A percentile compares a stretch with the other conserved stretches of the same genome.
Conservation (phyloP, 2,329 filamentous ascomycete species). For the Exophiala sideris region DNA sequence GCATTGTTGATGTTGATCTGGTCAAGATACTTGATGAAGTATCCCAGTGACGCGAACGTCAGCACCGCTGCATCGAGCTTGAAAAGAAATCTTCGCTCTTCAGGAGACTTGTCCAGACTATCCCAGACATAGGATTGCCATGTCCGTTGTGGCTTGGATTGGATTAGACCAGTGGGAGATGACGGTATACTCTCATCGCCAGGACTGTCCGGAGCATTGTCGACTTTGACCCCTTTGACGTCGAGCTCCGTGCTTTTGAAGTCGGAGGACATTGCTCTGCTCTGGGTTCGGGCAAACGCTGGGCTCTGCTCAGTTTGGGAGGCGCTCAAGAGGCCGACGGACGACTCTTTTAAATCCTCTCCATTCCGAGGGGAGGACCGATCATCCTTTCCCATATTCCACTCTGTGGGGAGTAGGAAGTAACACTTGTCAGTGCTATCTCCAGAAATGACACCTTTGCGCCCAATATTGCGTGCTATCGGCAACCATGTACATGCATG, state of each 20-base stretch:
- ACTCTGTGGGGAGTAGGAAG: too few species aligned
- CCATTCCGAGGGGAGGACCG: too few species aligned
- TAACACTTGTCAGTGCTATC: background rate
- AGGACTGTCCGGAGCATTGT: background rate
- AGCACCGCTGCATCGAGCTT: constrained; percentile 58
- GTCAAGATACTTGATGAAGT: constrained; percentile 56
- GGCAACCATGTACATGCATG: background rate
- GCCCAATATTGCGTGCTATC: constrained; percentile 17
- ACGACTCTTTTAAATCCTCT: background rate
- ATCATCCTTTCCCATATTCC: too few species aligned
- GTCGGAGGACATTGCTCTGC: constrained; percentile 6
- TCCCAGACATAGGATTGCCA: constrained; percentile 54
- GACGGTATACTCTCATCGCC: background rate
- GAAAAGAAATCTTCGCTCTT: constrained; percentile 50
- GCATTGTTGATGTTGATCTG: constrained; percentile 42
- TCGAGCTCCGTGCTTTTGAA: constrained; percentile 7
- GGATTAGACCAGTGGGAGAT: constrained; percentile 17
- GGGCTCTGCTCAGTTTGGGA: too few species aligned
- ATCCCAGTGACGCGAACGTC: constrained; percentile 54
- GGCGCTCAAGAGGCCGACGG: too few species aligned
- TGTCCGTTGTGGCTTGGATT: constrained; percentile 35
- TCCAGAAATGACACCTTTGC: constrained; percentile 9
- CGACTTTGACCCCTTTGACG: constrained; percentile 7
- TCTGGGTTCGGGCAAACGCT: background rate
- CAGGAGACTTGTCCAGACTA: constrained; percentile 49